phyloP scores from a whole-genome alignment of 768 basidiomycete genomes.

The Suillus bovinus region DNA sequence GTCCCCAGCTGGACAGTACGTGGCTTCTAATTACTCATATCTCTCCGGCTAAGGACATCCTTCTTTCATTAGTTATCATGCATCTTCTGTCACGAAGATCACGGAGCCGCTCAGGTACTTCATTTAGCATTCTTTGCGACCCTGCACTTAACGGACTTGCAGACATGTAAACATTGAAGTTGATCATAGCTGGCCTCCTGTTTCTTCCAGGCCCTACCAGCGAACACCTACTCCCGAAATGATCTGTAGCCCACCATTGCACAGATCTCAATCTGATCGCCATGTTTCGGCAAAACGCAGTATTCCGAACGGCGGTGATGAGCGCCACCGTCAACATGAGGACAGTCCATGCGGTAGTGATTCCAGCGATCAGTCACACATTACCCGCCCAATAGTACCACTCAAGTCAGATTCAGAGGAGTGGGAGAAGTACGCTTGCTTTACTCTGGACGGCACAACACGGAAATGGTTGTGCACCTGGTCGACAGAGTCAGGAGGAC shows the following conservation, averaged over 20 bases:
- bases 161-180: constrained; percentile 27
- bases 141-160: constrained; percentile 12
- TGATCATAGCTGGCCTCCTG: constrained; percentile 15
- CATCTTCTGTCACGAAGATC: constrained; percentile 18
- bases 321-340: constrained; percentile 20
- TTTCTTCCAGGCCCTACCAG: constrained; percentile 17
- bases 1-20: constrained; percentile 32
- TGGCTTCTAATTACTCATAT: constrained; percentile 1
- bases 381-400: constrained; percentile 20
- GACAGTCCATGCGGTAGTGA: constrained; percentile 32
- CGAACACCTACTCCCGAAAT: constrained; percentile 11
- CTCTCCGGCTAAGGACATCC: neutral
- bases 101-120: constrained; percentile 32
- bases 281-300: constrained; percentile 1
- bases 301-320: neutral
- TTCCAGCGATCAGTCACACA: constrained; percentile 27
- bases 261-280: constrained; percentile 13
- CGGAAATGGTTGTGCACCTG: constrained; percentile 44
- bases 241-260: constrained; percentile 8
- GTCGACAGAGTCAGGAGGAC: constrained; percentile 34
- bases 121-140: constrained; percentile 7
- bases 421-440: constrained; percentile 37
- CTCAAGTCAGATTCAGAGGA: constrained; percentile 29
- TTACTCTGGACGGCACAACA: constrained; percentile 35
- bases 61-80: constrained; percentile 10